phyloP scores from a whole-genome alignment of 2,329 filamentous ascomycete species.

The Colletotrichum acutatum region DNA sequence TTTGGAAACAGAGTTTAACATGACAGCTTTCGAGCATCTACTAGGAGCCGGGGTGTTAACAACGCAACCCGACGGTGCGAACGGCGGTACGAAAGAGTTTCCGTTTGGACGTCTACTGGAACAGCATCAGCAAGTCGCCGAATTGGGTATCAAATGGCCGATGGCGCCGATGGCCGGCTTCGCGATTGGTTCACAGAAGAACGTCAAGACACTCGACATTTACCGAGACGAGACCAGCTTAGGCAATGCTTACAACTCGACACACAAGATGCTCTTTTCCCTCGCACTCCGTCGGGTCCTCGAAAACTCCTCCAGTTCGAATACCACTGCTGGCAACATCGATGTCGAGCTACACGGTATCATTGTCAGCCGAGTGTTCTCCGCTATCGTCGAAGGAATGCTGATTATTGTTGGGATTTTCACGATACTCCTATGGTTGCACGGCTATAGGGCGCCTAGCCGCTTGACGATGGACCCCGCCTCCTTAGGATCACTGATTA shows the following conservation, averaged over 20 bases:
- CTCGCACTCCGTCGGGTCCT: conserved; percentile 35
- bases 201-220: background rate
- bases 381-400: conserved; percentile 43
- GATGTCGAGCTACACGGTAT: conserved; percentile 42
- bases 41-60: conserved; percentile 42
- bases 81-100: conserved; percentile 37
- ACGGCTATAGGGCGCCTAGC: conserved; percentile 28
- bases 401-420: conserved; percentile 34
- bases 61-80: background rate
- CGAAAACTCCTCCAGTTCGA: background rate
- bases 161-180: conserved; percentile 48
- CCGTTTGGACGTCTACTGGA: conserved; percentile 41
- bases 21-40: conserved; percentile 47
- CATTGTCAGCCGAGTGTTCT: conserved; percentile 46
- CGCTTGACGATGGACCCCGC: conserved; percentile 41
- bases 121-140: conserved; percentile 37
- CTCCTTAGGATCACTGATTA: conserved; percentile 41
- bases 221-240: conserved; percentile 13
- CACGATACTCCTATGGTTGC: background rate
- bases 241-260: conserved; percentile 35
- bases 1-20: conserved; percentile 44
- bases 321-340: background rate
- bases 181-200: conserved; percentile 41
- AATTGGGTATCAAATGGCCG: conserved; percentile 33
- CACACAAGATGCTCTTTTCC: conserved; percentile 47